A percentile compares a stretch with the other conserved stretches of the same genome.
Conservation (phyloP, 176 grass and related monocot species). For the Lolium multiflorum region DNA sequence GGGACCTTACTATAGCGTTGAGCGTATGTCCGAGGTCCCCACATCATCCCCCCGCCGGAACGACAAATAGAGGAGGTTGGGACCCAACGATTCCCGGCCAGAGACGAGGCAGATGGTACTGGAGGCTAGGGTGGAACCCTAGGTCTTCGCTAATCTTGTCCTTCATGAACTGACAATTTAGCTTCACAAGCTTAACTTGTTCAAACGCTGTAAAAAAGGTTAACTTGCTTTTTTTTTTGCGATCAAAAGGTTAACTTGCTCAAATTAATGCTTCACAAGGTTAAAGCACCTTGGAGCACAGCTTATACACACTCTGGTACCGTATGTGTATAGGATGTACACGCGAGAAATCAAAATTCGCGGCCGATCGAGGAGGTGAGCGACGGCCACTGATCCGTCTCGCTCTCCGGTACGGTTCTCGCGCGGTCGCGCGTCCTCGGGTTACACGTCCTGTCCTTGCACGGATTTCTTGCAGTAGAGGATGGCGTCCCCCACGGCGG, state of each 20-base stretch:
- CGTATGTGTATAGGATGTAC: slow-evolving; percentile 34
- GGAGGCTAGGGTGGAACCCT: no score
- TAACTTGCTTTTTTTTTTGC: no score
- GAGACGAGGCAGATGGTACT: no score
- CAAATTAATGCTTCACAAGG: slow-evolving; percentile 48
- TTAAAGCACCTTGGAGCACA: slow-evolving; percentile 45
- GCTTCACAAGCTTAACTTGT: neutral
- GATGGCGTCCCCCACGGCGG: slow-evolving; percentile 83
- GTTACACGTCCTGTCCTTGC: slow-evolving; percentile 47
- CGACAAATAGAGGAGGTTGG: no score
- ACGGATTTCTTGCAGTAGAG: slow-evolving; percentile 93
- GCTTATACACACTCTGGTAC: slow-evolving; percentile 4
- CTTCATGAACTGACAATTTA: neutral
- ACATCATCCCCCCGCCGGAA: no score
- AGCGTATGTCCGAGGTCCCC: no score
- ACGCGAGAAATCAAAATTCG: slow-evolving; percentile 33
- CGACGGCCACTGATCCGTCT: neutral
- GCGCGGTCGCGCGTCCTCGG: neutral
- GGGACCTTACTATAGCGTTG: no score
- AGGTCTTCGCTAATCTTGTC: no score
- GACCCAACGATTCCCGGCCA: no score
- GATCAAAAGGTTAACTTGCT: slow-evolving; percentile 36
- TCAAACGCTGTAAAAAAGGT: neutral
- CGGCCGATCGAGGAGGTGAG: neutral
- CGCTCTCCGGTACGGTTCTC: slow-evolving; percentile 11